Evolutionary conservation across 331 rosid genomes (phyloP), one percentile per base, ranked within the genome.

Genomic region (Malus hybrid): DNA sequence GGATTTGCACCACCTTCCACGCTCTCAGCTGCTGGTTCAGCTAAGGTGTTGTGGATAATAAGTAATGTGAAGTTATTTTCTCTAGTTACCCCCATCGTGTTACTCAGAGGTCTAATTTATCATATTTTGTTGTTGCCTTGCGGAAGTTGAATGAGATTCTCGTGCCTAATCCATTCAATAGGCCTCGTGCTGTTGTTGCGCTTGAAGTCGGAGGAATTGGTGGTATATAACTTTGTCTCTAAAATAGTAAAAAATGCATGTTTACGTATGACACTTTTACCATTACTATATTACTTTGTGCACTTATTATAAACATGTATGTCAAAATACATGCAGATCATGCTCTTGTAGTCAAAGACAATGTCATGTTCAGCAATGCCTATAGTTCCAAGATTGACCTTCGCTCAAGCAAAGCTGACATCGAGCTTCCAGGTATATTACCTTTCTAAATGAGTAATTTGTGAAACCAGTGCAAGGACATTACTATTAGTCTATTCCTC

Each of bases 111-210:
- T 75, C 80, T 82, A 55, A 81, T 76, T 70, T 39, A 42, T 81
- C 56, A 63, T 68, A 26, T 61, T 76, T 66, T 3, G 60, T 74
- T 85, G 53, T 84, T 79, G 70, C 58, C 33, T 64, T 77, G 79
- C 36, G 81, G 84, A 95, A 95, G 99, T 86, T 95, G 86, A 90
- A 92, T 86, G 93, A 83, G 62, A 71, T 95, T 78, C 87, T 95
- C 53, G 62, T 32, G 70, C 99, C 99, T 52, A 90, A 95, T 89
- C 99, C 99, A 6, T 93, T 95, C 87, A 80, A 85, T 22, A 90
- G 97, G 84, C 99, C 99, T 20, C 90, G 84, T 34, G 90, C 93
- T 53, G 97, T 90, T 74, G 84, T 92, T 68, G 76, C 86, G 82
- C 91, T 95, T 75, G 93, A 92, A 86, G 83, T 95, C 73, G 74